Percentiles rank a stretch among this genome's conserved stretches.
Evolutionary conservation across 2,329 filamentous ascomycete genomes (phyloP).

Genomic region (Clarireedia homoeocarpa): DNA sequence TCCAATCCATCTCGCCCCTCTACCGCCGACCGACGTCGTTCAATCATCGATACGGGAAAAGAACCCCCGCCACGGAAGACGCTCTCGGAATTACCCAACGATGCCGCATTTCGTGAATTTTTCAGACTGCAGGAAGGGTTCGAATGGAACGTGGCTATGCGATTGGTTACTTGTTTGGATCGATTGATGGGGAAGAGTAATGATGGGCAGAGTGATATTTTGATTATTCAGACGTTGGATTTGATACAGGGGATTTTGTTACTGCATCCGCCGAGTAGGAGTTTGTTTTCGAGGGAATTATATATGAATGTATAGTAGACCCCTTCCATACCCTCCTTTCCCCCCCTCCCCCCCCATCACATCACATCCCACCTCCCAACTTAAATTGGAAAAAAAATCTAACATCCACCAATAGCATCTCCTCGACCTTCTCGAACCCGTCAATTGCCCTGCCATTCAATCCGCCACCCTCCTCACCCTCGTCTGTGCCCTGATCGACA

Average conservation of each 20-base stretch:
- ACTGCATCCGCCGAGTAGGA: constrained; percentile 82
- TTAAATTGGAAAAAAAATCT: neutral
- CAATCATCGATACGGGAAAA: constrained; percentile 31
- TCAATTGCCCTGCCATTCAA: constrained; percentile 87
- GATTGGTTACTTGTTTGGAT: constrained; percentile 79
- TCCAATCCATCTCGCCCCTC: constrained; percentile 36
- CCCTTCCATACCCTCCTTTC: neutral
- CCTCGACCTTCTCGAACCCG: constrained; percentile 86
- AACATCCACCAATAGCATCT: constrained; percentile 51
- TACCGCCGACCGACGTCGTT: constrained; percentile 21
- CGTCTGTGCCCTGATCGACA: constrained; percentile 79
- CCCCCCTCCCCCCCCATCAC: neutral
- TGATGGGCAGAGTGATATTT: constrained; percentile 75
- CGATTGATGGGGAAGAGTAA: constrained; percentile 74
- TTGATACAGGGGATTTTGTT: constrained; percentile 82
- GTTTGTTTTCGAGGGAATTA: constrained; percentile 78
- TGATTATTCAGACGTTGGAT: constrained; percentile 83
- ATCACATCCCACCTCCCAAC: neutral
- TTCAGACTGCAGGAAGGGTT: constrained; percentile 96
- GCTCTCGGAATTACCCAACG: constrained; percentile 63
- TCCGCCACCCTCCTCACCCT: constrained; percentile 84
- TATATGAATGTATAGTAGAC: constrained; percentile 76
- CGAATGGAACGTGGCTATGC: constrained; percentile 91
- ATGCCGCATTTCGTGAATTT: constrained; percentile 90
- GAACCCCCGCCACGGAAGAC: constrained; percentile 43